These are phyloP conservation scores for Colletotrichum paranaense DNA, from an alignment of 2,329 filamentous ascomycete genomes.

Conservation along the genomic window DNA sequence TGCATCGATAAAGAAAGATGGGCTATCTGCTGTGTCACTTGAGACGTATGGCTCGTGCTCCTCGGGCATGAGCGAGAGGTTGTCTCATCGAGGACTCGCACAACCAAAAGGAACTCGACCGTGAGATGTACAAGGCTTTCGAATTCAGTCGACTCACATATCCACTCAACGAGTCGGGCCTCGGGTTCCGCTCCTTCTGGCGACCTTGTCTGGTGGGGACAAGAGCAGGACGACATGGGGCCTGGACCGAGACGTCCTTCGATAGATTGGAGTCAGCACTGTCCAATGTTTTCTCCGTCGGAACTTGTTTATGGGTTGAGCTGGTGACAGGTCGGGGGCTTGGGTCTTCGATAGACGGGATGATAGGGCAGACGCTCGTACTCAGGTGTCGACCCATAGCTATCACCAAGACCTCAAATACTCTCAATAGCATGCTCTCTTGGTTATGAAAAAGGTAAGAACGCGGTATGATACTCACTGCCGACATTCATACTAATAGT, in stretches of 20 bases:
- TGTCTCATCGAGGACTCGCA: constrained; percentile 12
- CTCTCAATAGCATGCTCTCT: too few species aligned
- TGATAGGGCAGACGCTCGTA: too few species aligned
- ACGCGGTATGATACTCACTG: too few species aligned
- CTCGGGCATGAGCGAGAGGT: neutral
- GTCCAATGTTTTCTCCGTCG: constrained; percentile 7
- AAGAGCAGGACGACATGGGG: too few species aligned
- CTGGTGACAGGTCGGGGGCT: neutral
- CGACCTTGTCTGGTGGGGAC: too few species aligned
- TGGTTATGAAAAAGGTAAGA: too few species aligned
- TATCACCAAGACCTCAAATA: too few species aligned
- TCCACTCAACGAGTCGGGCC: constrained; percentile 38
- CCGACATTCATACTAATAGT: too few species aligned
- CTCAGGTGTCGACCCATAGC: too few species aligned
- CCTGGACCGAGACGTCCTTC: constrained; percentile 38
- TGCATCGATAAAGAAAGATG: constrained; percentile 40
- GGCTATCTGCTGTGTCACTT: constrained; percentile 1
- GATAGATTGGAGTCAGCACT: constrained; percentile 3
- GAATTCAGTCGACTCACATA: constrained; percentile 40
- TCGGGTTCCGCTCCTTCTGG: constrained; percentile 33
- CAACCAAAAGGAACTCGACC: constrained; percentile 38
- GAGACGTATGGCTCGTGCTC: neutral
- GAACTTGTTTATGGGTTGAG: neutral
- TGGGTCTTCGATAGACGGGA: neutral
- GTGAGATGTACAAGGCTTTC: constrained; percentile 37